Evolutionary conservation across 495 filamentous ascomycete genomes (phyloP).

Genomic region (Penicillium canariense): DNA sequence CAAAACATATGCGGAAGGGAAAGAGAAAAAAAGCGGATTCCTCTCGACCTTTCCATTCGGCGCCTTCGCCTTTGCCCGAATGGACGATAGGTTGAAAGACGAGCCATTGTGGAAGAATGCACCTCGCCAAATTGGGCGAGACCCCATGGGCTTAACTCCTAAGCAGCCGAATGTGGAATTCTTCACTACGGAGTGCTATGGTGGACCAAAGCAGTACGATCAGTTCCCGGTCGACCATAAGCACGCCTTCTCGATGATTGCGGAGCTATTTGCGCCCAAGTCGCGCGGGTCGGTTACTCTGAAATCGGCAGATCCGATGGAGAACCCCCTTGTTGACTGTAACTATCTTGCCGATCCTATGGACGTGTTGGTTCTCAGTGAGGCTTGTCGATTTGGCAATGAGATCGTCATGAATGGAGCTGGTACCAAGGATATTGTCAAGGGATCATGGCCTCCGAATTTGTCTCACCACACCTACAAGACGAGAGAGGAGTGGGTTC

Average conservation of each 20-base stretch:
- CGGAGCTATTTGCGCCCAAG: conserved; percentile 40
- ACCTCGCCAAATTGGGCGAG: conserved; percentile 41
- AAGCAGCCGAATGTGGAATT: conserved; percentile 52
- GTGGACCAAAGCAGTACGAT: conserved; percentile 49
- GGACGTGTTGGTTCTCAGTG: conserved; percentile 47
- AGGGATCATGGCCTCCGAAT: conserved; percentile 51
- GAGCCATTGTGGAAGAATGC: conserved; percentile 44
- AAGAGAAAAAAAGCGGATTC: conserved; percentile 48
- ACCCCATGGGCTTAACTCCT: conserved; percentile 50
- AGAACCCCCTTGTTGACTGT: conserved; percentile 49
- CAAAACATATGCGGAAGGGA: conserved; percentile 45
- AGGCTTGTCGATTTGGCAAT: conserved; percentile 51
- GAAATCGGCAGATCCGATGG: conserved; percentile 32
- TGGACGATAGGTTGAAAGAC: conserved; percentile 47
- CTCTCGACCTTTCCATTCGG: conserved; percentile 54
- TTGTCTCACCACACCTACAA: conserved; percentile 46
- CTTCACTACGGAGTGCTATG: conserved; percentile 53
- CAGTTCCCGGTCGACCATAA: conserved; percentile 43
- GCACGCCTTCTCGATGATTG: conserved; percentile 43
- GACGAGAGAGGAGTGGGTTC: conserved; percentile 48
- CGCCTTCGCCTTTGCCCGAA: conserved; percentile 50
- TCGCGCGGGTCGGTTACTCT: conserved; percentile 43
- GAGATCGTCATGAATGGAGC: conserved; percentile 53
- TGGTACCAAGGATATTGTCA: conserved; percentile 55
- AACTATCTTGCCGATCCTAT: conserved; percentile 48